These are phyloP conservation scores for Sphaceloma murrayae DNA, from an alignment of 2,329 filamentous ascomycete species.

Conservation along the genomic window DNA sequence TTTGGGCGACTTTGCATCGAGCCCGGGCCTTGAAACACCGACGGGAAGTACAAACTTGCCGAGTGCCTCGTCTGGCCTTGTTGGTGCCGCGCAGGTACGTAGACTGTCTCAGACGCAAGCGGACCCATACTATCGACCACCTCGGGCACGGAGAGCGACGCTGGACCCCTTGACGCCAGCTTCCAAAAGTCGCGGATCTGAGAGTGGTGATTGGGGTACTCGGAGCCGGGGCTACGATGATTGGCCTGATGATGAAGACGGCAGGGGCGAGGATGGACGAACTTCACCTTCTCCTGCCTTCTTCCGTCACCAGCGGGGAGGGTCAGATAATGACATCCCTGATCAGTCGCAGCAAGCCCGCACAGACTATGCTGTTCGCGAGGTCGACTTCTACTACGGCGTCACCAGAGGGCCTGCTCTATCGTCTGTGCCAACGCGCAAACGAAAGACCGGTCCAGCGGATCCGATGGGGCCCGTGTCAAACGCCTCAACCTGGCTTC, in stretches of 20 bases:
- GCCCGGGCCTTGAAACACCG: constrained; percentile 8
- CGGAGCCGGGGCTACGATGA: constrained; percentile 36
- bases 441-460: constrained; percentile 84
- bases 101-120: constrained; percentile 27
- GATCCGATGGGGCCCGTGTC: constrained; percentile 88
- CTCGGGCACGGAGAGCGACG: constrained; percentile 59
- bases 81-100: constrained; percentile 27
- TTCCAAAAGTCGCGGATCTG: constrained; percentile 32
- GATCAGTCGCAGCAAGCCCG: constrained; percentile 45
- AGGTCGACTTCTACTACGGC: constrained; percentile 95
- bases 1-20: constrained; percentile 10
- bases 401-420: constrained; percentile 72
- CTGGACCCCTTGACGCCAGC: constrained; percentile 40
- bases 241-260: constrained; percentile 30
- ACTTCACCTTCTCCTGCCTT: constrained; percentile 38
- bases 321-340: constrained; percentile 44
- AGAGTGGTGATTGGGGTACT: constrained; percentile 39
- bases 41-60: constrained; percentile 9
- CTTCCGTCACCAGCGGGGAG: constrained; percentile 37
- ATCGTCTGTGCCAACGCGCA: constrained; percentile 62
- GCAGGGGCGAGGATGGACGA: constrained; percentile 26
- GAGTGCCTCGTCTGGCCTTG: neutral
- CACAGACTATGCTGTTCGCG: constrained; percentile 83
- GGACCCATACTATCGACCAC: constrained; percentile 84
- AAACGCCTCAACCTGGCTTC: constrained; percentile 83